phyloP scores from a whole-genome alignment of 2,329 filamentous ascomycete species.

The Penicillium sp. region DNA sequence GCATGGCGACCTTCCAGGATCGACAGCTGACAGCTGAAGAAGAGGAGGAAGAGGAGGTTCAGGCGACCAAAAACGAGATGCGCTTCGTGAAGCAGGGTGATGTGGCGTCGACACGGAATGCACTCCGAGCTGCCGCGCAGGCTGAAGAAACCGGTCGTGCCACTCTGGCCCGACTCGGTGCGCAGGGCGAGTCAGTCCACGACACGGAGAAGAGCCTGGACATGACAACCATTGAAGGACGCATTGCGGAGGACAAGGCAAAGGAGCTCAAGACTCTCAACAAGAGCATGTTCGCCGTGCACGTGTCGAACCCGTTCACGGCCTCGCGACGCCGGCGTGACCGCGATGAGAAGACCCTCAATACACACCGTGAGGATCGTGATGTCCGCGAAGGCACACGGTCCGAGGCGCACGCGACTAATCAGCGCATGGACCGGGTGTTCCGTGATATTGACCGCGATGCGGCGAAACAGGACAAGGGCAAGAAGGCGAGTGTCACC shows the following conservation, averaged over 20 bases:
- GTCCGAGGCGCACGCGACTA: constrained; percentile 51
- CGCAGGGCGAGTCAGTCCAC: constrained; percentile 76
- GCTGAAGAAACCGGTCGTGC: constrained; percentile 69
- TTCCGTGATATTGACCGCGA: constrained; percentile 63
- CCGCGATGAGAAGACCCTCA: constrained; percentile 67
- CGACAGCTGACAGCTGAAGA: constrained; percentile 80
- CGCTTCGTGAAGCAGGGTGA: constrained; percentile 75
- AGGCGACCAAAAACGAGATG: constrained; percentile 72
- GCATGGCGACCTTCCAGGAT: constrained; percentile 57
- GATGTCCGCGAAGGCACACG: constrained; percentile 57
- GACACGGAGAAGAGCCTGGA: constrained; percentile 84
- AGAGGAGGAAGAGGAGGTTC: constrained; percentile 71
- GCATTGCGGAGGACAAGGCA: constrained; percentile 74
- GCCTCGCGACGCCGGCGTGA: constrained; percentile 63
- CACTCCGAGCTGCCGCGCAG: constrained; percentile 65
- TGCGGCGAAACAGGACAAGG: constrained; percentile 48
- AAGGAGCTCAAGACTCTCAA: constrained; percentile 83
- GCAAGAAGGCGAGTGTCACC: constrained; percentile 54
- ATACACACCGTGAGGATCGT: constrained; percentile 61
- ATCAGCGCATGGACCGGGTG: constrained; percentile 63
- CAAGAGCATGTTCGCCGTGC: constrained; percentile 84
- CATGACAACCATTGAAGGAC: constrained; percentile 72
- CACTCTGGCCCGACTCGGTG: constrained; percentile 71
- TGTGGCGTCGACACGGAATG: constrained; percentile 69
- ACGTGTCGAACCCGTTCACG: constrained; percentile 76